Evolutionary conservation across 2,329 filamentous ascomycete species (phyloP).

Genomic region (Ambrosiella beaveri): DNA sequence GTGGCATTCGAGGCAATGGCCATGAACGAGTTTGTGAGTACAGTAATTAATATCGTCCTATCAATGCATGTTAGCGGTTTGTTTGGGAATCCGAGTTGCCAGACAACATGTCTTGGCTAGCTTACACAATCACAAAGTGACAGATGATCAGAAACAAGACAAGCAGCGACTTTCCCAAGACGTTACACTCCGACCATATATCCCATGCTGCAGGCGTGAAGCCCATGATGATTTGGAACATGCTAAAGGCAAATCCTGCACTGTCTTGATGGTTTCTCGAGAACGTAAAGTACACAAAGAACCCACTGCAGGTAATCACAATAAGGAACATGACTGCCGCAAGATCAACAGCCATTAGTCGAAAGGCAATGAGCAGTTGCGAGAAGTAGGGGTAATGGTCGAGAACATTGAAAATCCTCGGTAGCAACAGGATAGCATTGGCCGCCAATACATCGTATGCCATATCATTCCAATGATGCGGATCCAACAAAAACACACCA

Average conservation of each 20-base stretch:
- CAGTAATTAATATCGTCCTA: constrained; percentile 77
- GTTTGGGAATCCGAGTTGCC: not conserved
- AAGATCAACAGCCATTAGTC: constrained; percentile 82
- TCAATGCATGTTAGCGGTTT: not conserved
- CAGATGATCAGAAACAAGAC: constrained; percentile 80
- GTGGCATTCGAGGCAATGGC: constrained; percentile 83
- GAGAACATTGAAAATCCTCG: constrained; percentile 77
- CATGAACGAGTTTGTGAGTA: constrained; percentile 95
- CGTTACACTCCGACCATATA: constrained; percentile 63
- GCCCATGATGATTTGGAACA: constrained; percentile 90
- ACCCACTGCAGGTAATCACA: constrained; percentile 76
- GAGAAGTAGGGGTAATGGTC: constrained; percentile 96
- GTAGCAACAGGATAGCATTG: constrained; percentile 76
- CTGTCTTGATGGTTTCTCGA: constrained; percentile 57
- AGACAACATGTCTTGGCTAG: constrained; percentile 12
- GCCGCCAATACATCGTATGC: constrained; percentile 90
- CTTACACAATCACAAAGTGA: constrained; percentile 75
- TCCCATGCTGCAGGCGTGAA: constrained; percentile 94
- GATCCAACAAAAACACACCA: constrained; percentile 65
- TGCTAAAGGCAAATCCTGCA: constrained; percentile 63
- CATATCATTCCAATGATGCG: constrained; percentile 58
- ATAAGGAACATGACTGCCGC: constrained; percentile 72
- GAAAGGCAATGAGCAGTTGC: constrained; percentile 81
- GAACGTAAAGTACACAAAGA: constrained; percentile 85
- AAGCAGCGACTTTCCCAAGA: constrained; percentile 58